Evolutionary conservation across 2,329 filamentous ascomycete genomes (phyloP).

Genomic region (Sarocladiaceae sp.): DNA sequence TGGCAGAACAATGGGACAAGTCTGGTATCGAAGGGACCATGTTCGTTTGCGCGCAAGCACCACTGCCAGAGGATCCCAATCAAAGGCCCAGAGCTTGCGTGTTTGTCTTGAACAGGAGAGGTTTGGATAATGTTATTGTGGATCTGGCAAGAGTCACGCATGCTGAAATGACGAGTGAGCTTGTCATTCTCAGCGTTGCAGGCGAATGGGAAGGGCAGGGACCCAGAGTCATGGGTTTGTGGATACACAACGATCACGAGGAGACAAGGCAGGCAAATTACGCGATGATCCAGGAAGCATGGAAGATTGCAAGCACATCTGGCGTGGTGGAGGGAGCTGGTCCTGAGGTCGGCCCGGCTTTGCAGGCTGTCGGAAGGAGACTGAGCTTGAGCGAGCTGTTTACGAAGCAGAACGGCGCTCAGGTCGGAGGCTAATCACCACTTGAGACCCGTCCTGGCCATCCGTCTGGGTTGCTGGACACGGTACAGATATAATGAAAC

Average conservation of each 20-base stretch:
- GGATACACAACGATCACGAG: constrained; percentile 48
- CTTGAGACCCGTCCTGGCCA: too few relatives aligned
- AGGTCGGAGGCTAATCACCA: neutral
- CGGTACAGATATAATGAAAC: neutral
- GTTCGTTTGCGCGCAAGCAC: constrained; percentile 72
- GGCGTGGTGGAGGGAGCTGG: constrained; percentile 23
- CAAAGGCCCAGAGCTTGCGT: constrained; percentile 48
- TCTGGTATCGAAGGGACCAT: constrained; percentile 79
- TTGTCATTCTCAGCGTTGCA: constrained; percentile 45
- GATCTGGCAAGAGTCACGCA: constrained; percentile 57
- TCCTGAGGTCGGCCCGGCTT: constrained; percentile 34
- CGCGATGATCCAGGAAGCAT: constrained; percentile 38
- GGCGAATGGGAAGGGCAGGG: constrained; percentile 27
- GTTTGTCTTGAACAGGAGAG: constrained; percentile 69
- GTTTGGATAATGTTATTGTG: constrained; percentile 66
- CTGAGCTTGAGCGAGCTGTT: constrained; percentile 44
- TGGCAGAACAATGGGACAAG: constrained; percentile 74
- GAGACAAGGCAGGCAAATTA: constrained; percentile 38
- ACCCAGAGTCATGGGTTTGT: constrained; percentile 45
- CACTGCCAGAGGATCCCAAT: constrained; percentile 28
- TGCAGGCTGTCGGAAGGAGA: constrained; percentile 39
- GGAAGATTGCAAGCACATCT: constrained; percentile 31
- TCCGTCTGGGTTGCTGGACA: too few relatives aligned
- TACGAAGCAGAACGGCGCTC: constrained; percentile 22
- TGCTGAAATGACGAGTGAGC: constrained; percentile 57